These are phyloP conservation scores for Lagenidium sp. DNA, from an alignment of 352 stramenopile species.

Conservation along the genomic window DNA sequence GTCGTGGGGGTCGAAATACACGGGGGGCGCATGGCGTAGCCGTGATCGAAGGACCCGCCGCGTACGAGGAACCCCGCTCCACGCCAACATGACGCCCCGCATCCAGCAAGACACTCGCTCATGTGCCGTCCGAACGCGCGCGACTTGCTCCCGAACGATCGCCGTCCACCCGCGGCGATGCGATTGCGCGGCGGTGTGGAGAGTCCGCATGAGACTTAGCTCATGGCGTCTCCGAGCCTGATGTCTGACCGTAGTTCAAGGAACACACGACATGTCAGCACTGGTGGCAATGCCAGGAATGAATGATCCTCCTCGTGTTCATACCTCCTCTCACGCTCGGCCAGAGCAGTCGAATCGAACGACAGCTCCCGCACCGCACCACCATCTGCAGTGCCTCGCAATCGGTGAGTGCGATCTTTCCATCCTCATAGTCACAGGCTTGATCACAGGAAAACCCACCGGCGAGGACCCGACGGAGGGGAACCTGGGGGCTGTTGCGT, in stretches of 20 bases:
- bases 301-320: too few relatives aligned
- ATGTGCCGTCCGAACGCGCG: constrained; percentile 3
- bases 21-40: constrained; percentile 9
- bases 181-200: constrained; percentile 8
- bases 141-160: constrained; percentile 14
- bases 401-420: too few relatives aligned
- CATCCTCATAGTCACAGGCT: too few relatives aligned
- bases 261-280: neutral
- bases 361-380: too few relatives aligned
- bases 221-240: constrained; percentile 8
- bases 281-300: too few relatives aligned
- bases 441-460: too few relatives aligned
- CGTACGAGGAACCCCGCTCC: too few relatives aligned
- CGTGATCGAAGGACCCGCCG: constrained; percentile 12
- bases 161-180: constrained; percentile 10
- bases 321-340: too few relatives aligned
- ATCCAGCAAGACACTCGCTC: constrained; percentile 7
- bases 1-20: constrained; percentile 13
- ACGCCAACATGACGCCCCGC: constrained; percentile 6
- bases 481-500: too few relatives aligned
- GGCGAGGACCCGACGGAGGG: too few relatives aligned
- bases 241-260: constrained; percentile 2
- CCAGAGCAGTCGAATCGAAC: too few relatives aligned
- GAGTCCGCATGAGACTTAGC: constrained; percentile 10
- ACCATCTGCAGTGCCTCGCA: too few relatives aligned